Percentiles rank a stretch among this genome's conserved stretches.
Evolutionary conservation across 2,329 filamentous ascomycete genomes (phyloP).

Genomic region (Claviceps arundinis): DNA sequence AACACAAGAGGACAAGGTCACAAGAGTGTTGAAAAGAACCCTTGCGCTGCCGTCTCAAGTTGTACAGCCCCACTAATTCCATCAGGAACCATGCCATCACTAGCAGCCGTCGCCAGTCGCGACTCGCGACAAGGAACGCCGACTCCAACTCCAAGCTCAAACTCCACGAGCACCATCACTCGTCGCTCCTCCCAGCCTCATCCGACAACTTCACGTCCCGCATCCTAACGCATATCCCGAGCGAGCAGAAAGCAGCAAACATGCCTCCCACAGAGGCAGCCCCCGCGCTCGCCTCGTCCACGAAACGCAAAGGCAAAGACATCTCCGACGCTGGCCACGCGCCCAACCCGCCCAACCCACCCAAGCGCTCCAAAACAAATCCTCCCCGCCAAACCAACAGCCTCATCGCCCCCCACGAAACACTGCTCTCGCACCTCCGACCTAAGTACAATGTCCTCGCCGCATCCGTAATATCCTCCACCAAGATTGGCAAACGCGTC

Average conservation of each 20-base stretch:
- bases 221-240: too few species aligned
- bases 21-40: too few species aligned
- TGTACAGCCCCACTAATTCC: too few species aligned
- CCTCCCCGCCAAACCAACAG: constrained; percentile 8
- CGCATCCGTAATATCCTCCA: constrained; percentile 44
- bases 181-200: neutral
- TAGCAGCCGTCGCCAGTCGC: neutral
- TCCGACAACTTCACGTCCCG: neutral
- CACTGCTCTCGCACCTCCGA: constrained; percentile 29
- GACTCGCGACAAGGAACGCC: neutral
- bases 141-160: neutral
- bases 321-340: neutral
- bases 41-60: too few species aligned
- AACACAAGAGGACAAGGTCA: too few species aligned
- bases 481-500: constrained; percentile 44
- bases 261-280: neutral
- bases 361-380: constrained; percentile 4
- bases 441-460: constrained; percentile 35
- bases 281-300: neutral
- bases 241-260: neutral
- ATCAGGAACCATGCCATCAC: too few species aligned
- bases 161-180: neutral
- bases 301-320: neutral
- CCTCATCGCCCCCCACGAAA: constrained; percentile 26
- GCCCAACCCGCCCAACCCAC: neutral